Evolutionary conservation across 176 grass and related monocot species (phyloP), one percentile per base, ranked within the genome.

Genomic region (Leersia perrieri): DNA sequence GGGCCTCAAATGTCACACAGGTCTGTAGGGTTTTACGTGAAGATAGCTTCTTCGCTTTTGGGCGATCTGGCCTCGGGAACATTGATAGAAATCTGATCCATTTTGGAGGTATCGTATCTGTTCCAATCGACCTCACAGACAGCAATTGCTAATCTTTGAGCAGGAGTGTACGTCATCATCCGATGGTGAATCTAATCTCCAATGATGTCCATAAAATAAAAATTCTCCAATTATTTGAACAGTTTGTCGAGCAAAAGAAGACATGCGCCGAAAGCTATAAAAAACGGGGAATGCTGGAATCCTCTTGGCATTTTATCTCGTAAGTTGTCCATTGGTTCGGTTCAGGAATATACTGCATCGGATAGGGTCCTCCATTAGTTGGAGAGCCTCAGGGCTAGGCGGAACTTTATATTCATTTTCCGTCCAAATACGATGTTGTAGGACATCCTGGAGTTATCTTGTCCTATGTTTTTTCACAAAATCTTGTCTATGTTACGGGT

Each of bases 241-340:
- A 81, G 2, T n/a, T 15, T 71, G 66, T 81, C 34, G 20, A 51
- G 11, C 33, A 79, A 79, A 75, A 49, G 25, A 65, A 11, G 64
- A 15, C 9, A 34, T 29, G 44, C 10, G 5, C 80, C 68, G 80
- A 73, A 82, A 63, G 80, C 18, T 26, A 38, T 26, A 13, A 41
- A 15, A 35, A 20, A 62, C 13, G 27, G 38, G n/a, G n/a, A n/a
- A 73, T 60, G 16, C 38, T 0, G 11, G 45, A 26, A 40, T 16
- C 40, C 28, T 11, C 68, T 70, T 49, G 70, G 7, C 25, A 6
- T 32, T 73, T 1, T 49, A 0, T 11, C 70, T 31, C 16, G 13
- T 11, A 53, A 16, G n/a, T 11, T 23, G 51, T 20, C 35, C 7
- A 27, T 16, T 12, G 11, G 34, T 81, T 60, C 45, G 47, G 16